Evolutionary conservation across 768 basidiomycete species (phyloP).

Genomic region (Auricularia auricula-judae): DNA sequence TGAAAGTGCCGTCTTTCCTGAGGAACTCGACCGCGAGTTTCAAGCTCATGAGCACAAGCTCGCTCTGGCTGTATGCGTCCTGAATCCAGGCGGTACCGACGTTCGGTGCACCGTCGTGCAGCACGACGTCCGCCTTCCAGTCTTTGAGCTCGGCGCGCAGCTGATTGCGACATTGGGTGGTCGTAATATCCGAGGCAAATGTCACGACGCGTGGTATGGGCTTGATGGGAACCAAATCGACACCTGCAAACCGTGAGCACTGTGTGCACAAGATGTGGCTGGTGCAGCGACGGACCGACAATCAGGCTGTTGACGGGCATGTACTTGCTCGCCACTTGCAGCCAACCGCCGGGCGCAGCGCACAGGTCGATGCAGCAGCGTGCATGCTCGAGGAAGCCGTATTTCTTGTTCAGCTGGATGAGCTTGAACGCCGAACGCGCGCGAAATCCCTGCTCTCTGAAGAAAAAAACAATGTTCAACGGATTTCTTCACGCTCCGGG

Average conservation of each 20-base stretch:
- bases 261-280: slow-evolving; percentile 3
- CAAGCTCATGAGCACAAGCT: slow-evolving; percentile 89
- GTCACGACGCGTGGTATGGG: slow-evolving; percentile 89
- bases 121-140: slow-evolving; percentile 97
- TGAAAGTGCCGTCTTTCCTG: slow-evolving; percentile 84
- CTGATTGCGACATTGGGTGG: slow-evolving; percentile 75
- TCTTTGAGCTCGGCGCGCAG: slow-evolving; percentile 86
- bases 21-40: slow-evolving; percentile 95
- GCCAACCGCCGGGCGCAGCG: slow-evolving; percentile 97
- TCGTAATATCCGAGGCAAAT: slow-evolving; percentile 92
- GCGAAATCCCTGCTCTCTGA: slow-evolving; percentile 95
- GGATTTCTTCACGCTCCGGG: slow-evolving; percentile 1
- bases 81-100: slow-evolving; percentile 99
- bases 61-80: slow-evolving; percentile 94
- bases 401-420: slow-evolving; percentile 98
- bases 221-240: slow-evolving; percentile 93
- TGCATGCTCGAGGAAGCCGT: slow-evolving; percentile 77
- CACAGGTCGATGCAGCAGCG: slow-evolving; percentile 96
- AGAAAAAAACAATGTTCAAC: slow-evolving; percentile 3
- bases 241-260: slow-evolving; percentile 38
- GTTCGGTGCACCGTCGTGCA: slow-evolving; percentile 98
- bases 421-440: slow-evolving; percentile 99
- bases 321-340: slow-evolving; percentile 96
- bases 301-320: slow-evolving; percentile 91
- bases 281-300: slow-evolving; percentile 47